A percentile compares a stretch with the other conserved stretches of the same genome.
These are phyloP conservation scores for Microthyrium microscopicum DNA, from an alignment of 2,329 filamentous ascomycete genomes.

Conservation along the genomic window DNA sequence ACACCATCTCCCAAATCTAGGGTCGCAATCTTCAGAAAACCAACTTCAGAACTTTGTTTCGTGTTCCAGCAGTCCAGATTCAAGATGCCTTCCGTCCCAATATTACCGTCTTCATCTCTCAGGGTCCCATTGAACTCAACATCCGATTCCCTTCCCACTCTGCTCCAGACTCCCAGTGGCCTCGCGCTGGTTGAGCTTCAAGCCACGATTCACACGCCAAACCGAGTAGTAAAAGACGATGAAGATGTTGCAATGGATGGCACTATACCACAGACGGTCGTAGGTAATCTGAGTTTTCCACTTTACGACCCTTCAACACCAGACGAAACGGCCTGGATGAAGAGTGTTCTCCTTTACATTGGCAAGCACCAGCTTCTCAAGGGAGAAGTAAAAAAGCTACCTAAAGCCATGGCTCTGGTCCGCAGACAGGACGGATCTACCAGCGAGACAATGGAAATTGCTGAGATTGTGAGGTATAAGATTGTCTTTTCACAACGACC, in stretches of 20 bases:
- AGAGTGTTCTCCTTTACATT: conserved; percentile 71
- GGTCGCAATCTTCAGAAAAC: too few relatives aligned
- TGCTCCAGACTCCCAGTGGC: conserved; percentile 78
- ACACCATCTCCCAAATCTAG: too few relatives aligned
- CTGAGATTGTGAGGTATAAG: conserved; percentile 78
- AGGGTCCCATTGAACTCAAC: background rate
- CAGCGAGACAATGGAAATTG: conserved; percentile 52
- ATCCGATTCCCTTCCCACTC: conserved; percentile 51
- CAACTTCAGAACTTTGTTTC: too few relatives aligned
- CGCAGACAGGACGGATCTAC: conserved; percentile 25
- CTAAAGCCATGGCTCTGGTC: conserved; percentile 63
- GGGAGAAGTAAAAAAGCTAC: conserved; percentile 78
- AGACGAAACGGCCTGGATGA: conserved; percentile 65
- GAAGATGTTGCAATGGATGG: conserved; percentile 8
- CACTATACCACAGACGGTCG: conserved; percentile 23
- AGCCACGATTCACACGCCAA: conserved; percentile 59
- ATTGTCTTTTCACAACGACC: conserved; percentile 70
- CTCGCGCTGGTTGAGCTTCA: conserved; percentile 85
- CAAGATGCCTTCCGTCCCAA: background rate
- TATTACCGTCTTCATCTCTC: background rate
- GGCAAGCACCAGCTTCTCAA: conserved; percentile 77
- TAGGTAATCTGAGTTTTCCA: conserved; percentile 67
- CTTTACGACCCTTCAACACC: conserved; percentile 43
- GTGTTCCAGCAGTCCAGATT: too few relatives aligned
- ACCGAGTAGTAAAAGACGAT: conserved; percentile 10